Percentiles rank a stretch among this genome's conserved stretches.
phyloP scores from a whole-genome alignment of 805 yeast genomes.

The Yamadazyma kitorensis region DNA sequence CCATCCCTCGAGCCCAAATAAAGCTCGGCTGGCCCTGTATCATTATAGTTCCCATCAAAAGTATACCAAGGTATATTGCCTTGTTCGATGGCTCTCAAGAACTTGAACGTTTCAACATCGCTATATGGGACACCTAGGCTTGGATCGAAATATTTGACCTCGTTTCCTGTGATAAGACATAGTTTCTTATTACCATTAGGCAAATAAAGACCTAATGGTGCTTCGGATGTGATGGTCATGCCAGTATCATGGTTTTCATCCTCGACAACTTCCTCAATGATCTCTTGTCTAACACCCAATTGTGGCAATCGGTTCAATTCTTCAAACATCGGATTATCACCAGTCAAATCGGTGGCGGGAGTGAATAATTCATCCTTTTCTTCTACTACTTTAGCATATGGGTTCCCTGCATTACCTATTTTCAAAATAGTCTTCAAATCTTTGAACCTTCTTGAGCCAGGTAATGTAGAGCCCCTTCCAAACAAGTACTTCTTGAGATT shows the following conservation, averaged over 20 bases:
- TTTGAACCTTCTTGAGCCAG: constrained; percentile 51
- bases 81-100: constrained; percentile 48
- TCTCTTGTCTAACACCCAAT: constrained; percentile 55
- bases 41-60: constrained; percentile 49
- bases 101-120: constrained; percentile 74
- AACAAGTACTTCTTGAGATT: constrained; percentile 43
- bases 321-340: constrained; percentile 39
- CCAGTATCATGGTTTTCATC: constrained; percentile 33
- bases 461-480: constrained; percentile 56
- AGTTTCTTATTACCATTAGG: constrained; percentile 65
- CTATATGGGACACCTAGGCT: constrained; percentile 82
- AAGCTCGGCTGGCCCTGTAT: constrained; percentile 46
- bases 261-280: constrained; percentile 41
- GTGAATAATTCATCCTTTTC: constrained; percentile 33
- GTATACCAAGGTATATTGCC: constrained; percentile 54
- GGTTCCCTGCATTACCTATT: constrained; percentile 38
- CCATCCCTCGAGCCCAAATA: constrained; percentile 49
- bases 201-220: constrained; percentile 71
- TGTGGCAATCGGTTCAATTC: constrained; percentile 50
- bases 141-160: constrained; percentile 86
- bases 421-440: constrained; percentile 52
- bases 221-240: constrained; percentile 54
- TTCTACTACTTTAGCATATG: constrained; percentile 31
- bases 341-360: constrained; percentile 32
- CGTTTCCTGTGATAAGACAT: constrained; percentile 75